Conservation (phyloP, 1,284 basidiomycete genomes). For the Ustilago lituana region DNA sequence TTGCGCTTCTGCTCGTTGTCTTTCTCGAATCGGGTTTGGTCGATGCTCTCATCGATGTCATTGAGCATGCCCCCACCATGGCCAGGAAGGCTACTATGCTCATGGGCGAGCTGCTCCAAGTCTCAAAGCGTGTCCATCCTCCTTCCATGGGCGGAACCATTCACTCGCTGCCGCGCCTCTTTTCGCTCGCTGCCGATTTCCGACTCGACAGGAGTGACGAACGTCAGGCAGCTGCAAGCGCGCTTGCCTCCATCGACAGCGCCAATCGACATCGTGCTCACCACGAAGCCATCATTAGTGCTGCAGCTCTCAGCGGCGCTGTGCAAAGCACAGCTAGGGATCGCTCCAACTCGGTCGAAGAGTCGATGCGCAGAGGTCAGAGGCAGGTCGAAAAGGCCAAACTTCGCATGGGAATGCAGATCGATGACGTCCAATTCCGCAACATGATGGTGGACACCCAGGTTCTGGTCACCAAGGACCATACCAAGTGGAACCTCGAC, state of each 20-base stretch:
- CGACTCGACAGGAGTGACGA: constrained; percentile 63
- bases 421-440: constrained; percentile 65
- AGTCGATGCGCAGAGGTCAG: constrained; percentile 76
- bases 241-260: constrained; percentile 87
- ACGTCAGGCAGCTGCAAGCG: constrained; percentile 82
- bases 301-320: constrained; percentile 29
- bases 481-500: constrained; percentile 92
- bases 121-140: constrained; percentile 89
- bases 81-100: constrained; percentile 77
- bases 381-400: constrained; percentile 86
- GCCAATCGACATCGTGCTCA: constrained; percentile 73
- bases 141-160: constrained; percentile 81
- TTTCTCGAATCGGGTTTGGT: constrained; percentile 84
- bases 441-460: constrained; percentile 67
- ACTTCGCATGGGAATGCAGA: constrained; percentile 83
- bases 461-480: constrained; percentile 88
- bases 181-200: constrained; percentile 82
- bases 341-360: constrained; percentile 86
- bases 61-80: constrained; percentile 47
- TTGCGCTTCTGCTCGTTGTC: constrained; percentile 85
- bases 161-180: constrained; percentile 84
- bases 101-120: constrained; percentile 88
- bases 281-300: constrained; percentile 38
- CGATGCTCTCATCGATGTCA: constrained; percentile 58
- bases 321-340: constrained; percentile 26